Base-by-base conservation (phyloP, 2,329 filamentous ascomycete genomes). In the Fusarium sp. region DNA sequence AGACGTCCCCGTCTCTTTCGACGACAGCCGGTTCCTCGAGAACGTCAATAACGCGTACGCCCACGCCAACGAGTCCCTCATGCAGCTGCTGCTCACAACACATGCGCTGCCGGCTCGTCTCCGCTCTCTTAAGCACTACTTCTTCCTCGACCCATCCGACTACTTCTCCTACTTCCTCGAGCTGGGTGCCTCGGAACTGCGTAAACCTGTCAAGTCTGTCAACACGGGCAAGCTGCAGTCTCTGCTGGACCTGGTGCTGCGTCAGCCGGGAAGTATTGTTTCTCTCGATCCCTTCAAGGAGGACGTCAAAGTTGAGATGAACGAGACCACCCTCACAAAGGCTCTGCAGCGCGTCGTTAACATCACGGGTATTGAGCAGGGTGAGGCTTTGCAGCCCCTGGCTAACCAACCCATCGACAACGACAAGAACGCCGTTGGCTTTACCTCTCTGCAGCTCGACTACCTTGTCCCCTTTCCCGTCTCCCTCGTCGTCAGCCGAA, bases 91-190 rank as follows among this genome's bases (percentile, higher is more conserved):
- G 4, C 88, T 99, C 45, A 98, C 96, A 1, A 97, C 97, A 8
- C 97, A 99, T 81, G 94, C 94, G 14, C 89, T 99, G 6, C 95
- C 96, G 1, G 93, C 94, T 32, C 91, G 97, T 41, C 88, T 99
- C 66, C 91, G 93, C 54, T 98, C 96, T 16, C 87, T 99, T 43
- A 99, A 99, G 82, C 97, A 99, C 83, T 99, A 99, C 85, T 99
- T 98, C 87, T 99, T 99, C 87, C 92, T 99, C 72, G 96, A 98
- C 78, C 93, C 95, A 10, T 98, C 97, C 37, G 97, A 99, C 82
- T 99, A 98, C 86, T 98, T 99, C 83, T 95, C 95, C 4, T 97
- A 98, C 83, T 99, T 99, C 82, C 91, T 99, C 69, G 97, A 99
- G 81, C 91, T 99, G 23, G 92, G 95, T 64, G 89, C 93, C 34